Evolutionary conservation across 139 green algal species (phyloP).

Genomic region (Desmodesmus armatus): DNA sequence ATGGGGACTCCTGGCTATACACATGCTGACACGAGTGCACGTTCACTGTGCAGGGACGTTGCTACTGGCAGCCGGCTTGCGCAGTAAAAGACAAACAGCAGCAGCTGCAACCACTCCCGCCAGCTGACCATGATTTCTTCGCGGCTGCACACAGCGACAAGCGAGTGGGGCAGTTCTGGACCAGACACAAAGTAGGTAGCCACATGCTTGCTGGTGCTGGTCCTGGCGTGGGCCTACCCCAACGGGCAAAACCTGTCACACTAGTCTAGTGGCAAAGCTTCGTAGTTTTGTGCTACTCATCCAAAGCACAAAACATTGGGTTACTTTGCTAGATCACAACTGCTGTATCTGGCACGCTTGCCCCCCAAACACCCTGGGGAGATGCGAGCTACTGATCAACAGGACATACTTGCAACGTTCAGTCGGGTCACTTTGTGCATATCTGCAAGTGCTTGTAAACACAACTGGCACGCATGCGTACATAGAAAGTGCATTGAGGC

Average conservation of each 20-base stretch:
- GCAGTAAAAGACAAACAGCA: slow-evolving; percentile 72
- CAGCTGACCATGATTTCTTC: slow-evolving; percentile 76
- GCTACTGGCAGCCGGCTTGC: slow-evolving; percentile 69
- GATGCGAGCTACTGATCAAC: slow-evolving; percentile 28
- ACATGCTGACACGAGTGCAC: background rate
- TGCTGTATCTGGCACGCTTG: slow-evolving; percentile 42
- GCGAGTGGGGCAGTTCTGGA: slow-evolving; percentile 79
- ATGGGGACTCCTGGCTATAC: background rate
- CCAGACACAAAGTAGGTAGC: slow-evolving; percentile 80
- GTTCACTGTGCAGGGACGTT: slow-evolving; percentile 71
- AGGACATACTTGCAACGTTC: too few species aligned
- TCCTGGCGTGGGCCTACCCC: too few species aligned
- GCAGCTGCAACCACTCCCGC: slow-evolving; percentile 58
- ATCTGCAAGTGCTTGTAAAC: too few species aligned
- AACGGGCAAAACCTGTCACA: too few species aligned
- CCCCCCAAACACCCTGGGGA: slow-evolving; percentile 19
- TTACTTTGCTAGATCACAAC: slow-evolving; percentile 23
- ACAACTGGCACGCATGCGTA: too few species aligned
- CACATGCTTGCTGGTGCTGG: too few species aligned
- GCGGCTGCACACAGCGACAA: slow-evolving; percentile 71
- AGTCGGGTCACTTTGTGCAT: too few species aligned
- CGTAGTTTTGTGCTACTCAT: slow-evolving; percentile 22
- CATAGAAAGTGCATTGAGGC: too few species aligned
- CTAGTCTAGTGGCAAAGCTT: too few species aligned
- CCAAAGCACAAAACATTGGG: slow-evolving; percentile 38